Evolutionary conservation across 2,329 filamentous ascomycete genomes (phyloP), one percentile per base, ranked within the genome.

Genomic region (Harringtonia aguacate): DNA sequence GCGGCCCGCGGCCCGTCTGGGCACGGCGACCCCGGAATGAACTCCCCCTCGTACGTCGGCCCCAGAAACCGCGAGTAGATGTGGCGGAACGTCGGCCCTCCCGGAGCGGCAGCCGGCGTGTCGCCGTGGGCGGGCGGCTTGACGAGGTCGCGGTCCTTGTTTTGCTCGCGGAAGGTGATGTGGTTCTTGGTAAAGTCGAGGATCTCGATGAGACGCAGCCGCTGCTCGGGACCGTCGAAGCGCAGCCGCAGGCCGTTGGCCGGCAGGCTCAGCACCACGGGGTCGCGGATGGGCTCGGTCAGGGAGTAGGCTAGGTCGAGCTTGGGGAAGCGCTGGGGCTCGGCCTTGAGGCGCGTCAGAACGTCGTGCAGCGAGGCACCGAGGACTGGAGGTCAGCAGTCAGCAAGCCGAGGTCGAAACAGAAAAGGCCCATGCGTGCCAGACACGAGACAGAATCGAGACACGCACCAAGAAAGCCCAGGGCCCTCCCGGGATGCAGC

Each of bases 1-100:
- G 68, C 66, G 31, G 70, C 64, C n/a, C n/a, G n/a, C n/a, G n/a
- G n/a, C n/a, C n/a, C n/a, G n/a, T n/a, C n/a, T n/a, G n/a, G n/a
- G n/a, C n/a, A n/a, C n/a, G n/a, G n/a, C n/a, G n/a, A n/a, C n/a
- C n/a, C n/a, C 9, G 82, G 74, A 31, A 95, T 73, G 57, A 90
- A 98, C 67, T 98, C 92, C 50, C 92, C 92, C 1, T 85, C 85
- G 59, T 94, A 97, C 0, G 90, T 94, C 17, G 89, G 89, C 0
- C 92, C 92, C 50, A 98, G 81, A n/a, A 95, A 70, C 43, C 86
- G 81, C 55, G 94, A 87, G 60, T 97, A 98, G 52, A 98, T 82
- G 61, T 94, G 86, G 47, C 83, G 76, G 60, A 95, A 95, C 15
- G 77, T 83, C 5, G 88, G 89, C 0, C 86, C 86, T 8, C 30